A percentile compares a stretch with the other conserved stretches of the same genome.
phyloP scores from a whole-genome alignment of 352 stramenopile genomes.

The Pythium insidiosum region DNA sequence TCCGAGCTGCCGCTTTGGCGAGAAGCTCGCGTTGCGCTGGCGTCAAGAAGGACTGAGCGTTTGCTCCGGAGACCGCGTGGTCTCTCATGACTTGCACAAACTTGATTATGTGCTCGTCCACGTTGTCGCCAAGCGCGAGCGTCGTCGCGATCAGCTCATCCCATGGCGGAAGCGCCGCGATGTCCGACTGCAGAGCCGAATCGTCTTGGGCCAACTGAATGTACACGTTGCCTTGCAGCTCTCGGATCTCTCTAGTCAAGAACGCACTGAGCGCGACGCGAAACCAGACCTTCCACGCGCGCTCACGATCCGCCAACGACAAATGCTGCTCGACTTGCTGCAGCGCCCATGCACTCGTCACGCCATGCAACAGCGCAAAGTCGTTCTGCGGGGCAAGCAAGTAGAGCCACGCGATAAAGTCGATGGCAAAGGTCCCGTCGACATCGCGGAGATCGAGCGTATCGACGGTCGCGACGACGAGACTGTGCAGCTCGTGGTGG shows the following conservation, averaged over 20 bases:
- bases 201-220: slow-evolving; percentile 13
- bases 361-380: slow-evolving; percentile 17
- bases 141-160: slow-evolving; percentile 18
- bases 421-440: no score
- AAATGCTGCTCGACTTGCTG: slow-evolving; percentile 21
- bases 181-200: slow-evolving; percentile 12
- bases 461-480: slow-evolving; percentile 4
- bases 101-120: slow-evolving; percentile 51
- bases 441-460: slow-evolving; percentile 8
- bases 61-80: no score
- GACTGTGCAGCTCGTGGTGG: slow-evolving; percentile 7
- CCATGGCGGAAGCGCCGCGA: no score
- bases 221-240: neutral
- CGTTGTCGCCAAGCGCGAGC: slow-evolving; percentile 17
- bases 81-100: slow-evolving; percentile 52
- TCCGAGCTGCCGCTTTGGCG: no score
- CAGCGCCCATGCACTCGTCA: slow-evolving; percentile 19
- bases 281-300: slow-evolving; percentile 19
- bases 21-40: no score
- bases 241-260: slow-evolving; percentile 4
- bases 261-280: slow-evolving; percentile 14
- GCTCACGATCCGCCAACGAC: neutral
- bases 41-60: no score
- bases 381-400: slow-evolving; percentile 13
- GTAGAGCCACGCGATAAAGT: slow-evolving; percentile 20